These are phyloP conservation scores for Gentiana straminea DNA, from an alignment of 257 asterid species.

Conservation along the genomic window DNA sequence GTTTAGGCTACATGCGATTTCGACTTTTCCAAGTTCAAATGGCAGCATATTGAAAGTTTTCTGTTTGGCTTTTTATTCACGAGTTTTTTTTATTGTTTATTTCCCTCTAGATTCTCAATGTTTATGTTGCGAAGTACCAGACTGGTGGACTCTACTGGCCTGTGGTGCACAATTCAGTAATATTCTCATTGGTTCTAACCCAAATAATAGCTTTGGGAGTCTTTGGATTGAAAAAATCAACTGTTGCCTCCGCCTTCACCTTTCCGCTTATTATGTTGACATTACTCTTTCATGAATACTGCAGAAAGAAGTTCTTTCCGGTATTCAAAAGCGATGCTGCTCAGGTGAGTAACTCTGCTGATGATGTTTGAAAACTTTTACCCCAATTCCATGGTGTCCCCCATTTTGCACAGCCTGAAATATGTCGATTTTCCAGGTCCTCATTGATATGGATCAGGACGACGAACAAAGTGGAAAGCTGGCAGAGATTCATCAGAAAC, in stretches of 20 bases:
- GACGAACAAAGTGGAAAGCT: constrained; percentile 50
- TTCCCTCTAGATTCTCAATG: constrained; percentile 61
- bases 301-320: constrained; percentile 75
- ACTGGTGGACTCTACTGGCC: constrained; percentile 96
- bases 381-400: not conserved
- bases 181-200: constrained; percentile 74
- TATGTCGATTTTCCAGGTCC: constrained; percentile 27
- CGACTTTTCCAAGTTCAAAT: no score
- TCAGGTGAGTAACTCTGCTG: constrained; percentile 24
- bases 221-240: constrained; percentile 63
- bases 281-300: constrained; percentile 65
- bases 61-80: no score
- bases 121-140: constrained; percentile 63
- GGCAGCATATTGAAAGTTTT: no score
- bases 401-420: not conserved
- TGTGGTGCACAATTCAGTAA: constrained; percentile 60
- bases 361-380: not conserved
- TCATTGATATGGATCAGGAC: constrained; percentile 74
- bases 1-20: no score
- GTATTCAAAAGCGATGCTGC: constrained; percentile 52
- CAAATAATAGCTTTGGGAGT: constrained; percentile 79
- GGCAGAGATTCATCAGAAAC: constrained; percentile 47
- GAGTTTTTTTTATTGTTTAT: no score
- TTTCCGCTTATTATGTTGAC: constrained; percentile 64
- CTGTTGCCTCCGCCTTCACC: constrained; percentile 59